Evolutionary conservation across 2,329 filamentous ascomycete species (phyloP), one percentile per base, ranked within the genome.

Genomic region (Pseudocercospora crystallina): DNA sequence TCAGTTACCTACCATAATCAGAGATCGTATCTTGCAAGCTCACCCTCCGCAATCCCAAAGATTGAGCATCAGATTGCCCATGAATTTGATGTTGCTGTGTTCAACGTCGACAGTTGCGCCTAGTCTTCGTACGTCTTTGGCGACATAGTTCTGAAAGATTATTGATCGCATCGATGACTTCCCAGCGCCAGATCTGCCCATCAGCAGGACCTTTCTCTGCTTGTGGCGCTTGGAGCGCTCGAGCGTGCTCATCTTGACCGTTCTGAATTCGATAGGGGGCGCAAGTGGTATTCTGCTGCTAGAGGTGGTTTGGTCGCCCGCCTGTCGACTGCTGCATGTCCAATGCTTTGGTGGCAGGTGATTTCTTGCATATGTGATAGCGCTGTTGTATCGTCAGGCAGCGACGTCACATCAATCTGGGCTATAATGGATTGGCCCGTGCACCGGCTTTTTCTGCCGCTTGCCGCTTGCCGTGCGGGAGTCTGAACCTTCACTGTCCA

Each of bases 141-240:
- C 94, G 59, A 97, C 91, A 70, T 96, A 97, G 73, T 97, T 97
- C 77, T 89, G 96, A 74, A 99, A 99, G 70, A 99, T 96, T 67
- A 99, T 97, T 66, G 88, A 94, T 58, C 94, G 83, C 94, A 99
- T 99, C 49, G 90, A 96, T 36, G 91, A 96, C 74, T 99, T 99
- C 48, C 94, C 94, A 0, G 92, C 96, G 47, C 94, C 94, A 57
- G 89, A 95, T 77, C 96, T 96, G 62, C 94, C 94, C 94, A 78
- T 78, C 38, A 79, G 68, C 64, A 79, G 67, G 64, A 79, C 75
- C 64, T 79, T 79, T 66, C 76, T 75, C 70, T 77, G 75, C 69
- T 78, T 78, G 63, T 77, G 75, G 45, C 76, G 72, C 66, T 75
- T 76, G 43, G 59, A 72, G 47, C 64, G 61, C 52, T 66, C 63